Evolutionary conservation across 2,329 filamentous ascomycete genomes (phyloP).

Genomic region (Geosmithia morbida): DNA sequence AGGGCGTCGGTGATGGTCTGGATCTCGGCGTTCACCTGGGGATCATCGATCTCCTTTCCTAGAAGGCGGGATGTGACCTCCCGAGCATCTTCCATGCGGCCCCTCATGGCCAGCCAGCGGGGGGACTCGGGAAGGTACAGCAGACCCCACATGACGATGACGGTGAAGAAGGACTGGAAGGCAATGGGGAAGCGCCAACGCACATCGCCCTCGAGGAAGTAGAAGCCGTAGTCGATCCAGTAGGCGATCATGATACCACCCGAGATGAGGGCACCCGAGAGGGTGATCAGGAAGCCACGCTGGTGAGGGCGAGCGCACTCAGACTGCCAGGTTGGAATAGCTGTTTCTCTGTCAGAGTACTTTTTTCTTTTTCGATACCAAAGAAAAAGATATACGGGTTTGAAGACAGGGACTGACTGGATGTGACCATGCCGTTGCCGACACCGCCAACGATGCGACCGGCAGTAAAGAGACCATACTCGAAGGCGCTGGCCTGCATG

Average conservation of each 20-base stretch:
- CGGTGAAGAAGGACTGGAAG: conserved; percentile 14
- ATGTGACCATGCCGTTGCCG: conserved; percentile 14
- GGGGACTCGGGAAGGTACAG: conserved; percentile 32
- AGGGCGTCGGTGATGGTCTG: conserved; percentile 27
- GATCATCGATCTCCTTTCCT: conserved; percentile 10
- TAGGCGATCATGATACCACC: conserved; percentile 16
- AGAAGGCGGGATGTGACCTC: conserved; percentile 11
- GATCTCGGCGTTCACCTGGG: conserved; percentile 12
- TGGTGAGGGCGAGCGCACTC: conserved; percentile 13
- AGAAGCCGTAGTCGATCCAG: conserved; percentile 16
- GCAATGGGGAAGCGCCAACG: conserved; percentile 18
- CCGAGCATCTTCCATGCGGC: conserved; percentile 12
- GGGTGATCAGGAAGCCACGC: conserved; percentile 11
- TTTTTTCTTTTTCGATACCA: too few species aligned
- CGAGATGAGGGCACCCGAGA: conserved; percentile 13
- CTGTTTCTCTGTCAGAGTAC: background rate
- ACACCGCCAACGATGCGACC: conserved; percentile 12
- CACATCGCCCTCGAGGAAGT: conserved; percentile 12
- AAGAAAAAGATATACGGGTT: background rate
- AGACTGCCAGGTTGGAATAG: conserved; percentile 14
- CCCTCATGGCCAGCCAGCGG: conserved; percentile 29
- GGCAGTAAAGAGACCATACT: conserved; percentile 10
- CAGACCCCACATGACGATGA: conserved; percentile 37
- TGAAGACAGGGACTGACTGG: conserved; percentile 2
- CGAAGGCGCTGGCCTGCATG: conserved; percentile 10